Base-by-base conservation (phyloP, 2,329 filamentous ascomycete species). In the Torrubiella hemipterigena region DNA sequence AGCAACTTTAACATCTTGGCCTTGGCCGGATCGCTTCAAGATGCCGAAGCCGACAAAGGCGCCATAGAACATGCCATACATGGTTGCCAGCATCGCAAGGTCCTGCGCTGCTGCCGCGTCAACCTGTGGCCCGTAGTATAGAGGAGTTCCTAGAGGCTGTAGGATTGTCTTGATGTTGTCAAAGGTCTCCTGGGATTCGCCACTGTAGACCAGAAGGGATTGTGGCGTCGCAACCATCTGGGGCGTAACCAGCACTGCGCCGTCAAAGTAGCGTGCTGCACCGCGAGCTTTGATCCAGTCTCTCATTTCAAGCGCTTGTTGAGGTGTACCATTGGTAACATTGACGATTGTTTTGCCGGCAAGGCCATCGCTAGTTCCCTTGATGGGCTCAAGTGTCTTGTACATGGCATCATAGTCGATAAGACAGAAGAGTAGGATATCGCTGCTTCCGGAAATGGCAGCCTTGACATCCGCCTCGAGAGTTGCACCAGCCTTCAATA, bases 171-270 rank as follows among this genome's bases (percentile, higher is more conserved):
- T 15, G 17, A 37, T 20, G 14, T 17, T 13, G 16, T 22, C 8
- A 29, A 42, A 43, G 4, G 4, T 21, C 2, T 34, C 31, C 28
- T 43, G 33, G 14, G 15, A 36, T 31, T 42, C 43, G 27, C 44
- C 48, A 31, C 42, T 44, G 23, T 41, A 34, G 15, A 45, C 19
- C 22, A 49, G 34, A 12, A 43, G 39, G 18, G 39, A 27, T 8
- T 43, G 37, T 2, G 40, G 38, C 9, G 35, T 42, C 24, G 45
- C 46, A 10, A 50, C 38, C 22, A 50, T 36, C 27, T 46, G 38
- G 18, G 47, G 46, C 3, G 46, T 46, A 4, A 46, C 46, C 45
- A 50, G 48, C 32, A 50, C 40, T 20, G 41, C 47, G 26, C 49
- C 48, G 38, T 51, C 49, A 18, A 47, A 41, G 34, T 48, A 50